Conservation (phyloP, 2,329 filamentous ascomycete genomes). For the Ceratocystis variospora region DNA sequence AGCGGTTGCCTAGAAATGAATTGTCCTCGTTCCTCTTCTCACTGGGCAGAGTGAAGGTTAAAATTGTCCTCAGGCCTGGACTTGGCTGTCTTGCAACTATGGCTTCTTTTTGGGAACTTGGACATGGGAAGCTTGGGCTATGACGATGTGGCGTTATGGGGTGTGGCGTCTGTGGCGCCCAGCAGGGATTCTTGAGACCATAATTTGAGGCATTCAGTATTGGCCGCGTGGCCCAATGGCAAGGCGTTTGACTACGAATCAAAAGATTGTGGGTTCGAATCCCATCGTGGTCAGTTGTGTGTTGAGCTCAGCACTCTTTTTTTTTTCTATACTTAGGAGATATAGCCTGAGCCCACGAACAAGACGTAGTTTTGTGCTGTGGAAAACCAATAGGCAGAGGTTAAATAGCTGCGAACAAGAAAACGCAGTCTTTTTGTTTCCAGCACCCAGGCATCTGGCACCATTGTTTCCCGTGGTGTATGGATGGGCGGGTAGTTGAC, state of each 20-base stretch:
- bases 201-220: background rate
- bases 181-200: background rate
- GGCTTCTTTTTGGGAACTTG: conserved; percentile 11
- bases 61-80: background rate
- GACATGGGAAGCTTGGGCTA: background rate
- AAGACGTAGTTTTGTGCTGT: background rate
- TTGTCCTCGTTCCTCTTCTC: background rate
- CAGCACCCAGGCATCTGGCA: background rate
- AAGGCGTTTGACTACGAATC: conserved; percentile 18
- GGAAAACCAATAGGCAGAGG: background rate
- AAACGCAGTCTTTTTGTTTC: no score
- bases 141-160: conserved; percentile 11
- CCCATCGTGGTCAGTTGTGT: conserved; percentile 15
- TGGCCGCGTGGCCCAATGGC: conserved; percentile 17
- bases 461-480: background rate
- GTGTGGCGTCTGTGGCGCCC: background rate
- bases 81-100: conserved; percentile 11
- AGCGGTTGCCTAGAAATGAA: background rate
- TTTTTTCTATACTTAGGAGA: background rate
- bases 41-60: background rate
- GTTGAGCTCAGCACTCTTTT: background rate
- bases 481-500: background rate
- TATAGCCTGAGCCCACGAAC: background rate
- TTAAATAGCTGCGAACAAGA: no score
- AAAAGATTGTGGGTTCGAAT: conserved; percentile 18